Percentiles rank a stretch among this genome's conserved stretches.
Conservation (phyloP, 2,329 filamentous ascomycete genomes). For the Fusarium luffae region DNA sequence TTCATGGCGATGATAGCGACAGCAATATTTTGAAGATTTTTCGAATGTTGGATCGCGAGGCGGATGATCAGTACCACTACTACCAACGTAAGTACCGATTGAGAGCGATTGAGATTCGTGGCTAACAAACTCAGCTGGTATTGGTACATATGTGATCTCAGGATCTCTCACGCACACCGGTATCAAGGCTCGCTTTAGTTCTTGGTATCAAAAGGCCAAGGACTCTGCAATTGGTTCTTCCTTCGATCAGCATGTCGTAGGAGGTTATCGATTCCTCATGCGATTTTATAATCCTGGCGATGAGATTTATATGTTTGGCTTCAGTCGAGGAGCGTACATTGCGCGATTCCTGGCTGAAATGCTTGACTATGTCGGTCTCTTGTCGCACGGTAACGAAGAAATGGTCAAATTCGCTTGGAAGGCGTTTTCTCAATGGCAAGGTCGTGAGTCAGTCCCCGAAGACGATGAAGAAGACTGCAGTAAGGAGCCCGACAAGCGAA, state of each 20-base stretch:
- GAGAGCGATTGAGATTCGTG: not conserved
- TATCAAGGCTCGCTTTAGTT: slow-evolving; percentile 65
- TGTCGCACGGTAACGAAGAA: slow-evolving; percentile 86
- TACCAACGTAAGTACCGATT: slow-evolving; percentile 65
- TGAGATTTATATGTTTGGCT: slow-evolving; percentile 79
- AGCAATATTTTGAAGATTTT: slow-evolving; percentile 78
- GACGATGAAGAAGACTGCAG: slow-evolving; percentile 44
- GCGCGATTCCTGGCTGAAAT: slow-evolving; percentile 83
- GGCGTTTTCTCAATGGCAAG: slow-evolving; percentile 79
- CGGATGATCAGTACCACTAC: slow-evolving; percentile 71
- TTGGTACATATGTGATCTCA: slow-evolving; percentile 77
- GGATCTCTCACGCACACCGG: slow-evolving; percentile 69
- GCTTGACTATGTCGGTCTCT: slow-evolving; percentile 83
- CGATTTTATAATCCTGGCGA: slow-evolving; percentile 73
- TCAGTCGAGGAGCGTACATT: slow-evolving; percentile 78
- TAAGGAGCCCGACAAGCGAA: slow-evolving; percentile 46
- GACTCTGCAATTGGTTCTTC: slow-evolving; percentile 84
- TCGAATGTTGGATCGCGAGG: slow-evolving; percentile 73
- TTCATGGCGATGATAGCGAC: slow-evolving; percentile 70
- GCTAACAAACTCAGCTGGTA: slow-evolving; percentile 63
- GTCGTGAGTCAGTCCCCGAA: slow-evolving; percentile 60
- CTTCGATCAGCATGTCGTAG: slow-evolving; percentile 85
- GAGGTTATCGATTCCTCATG: slow-evolving; percentile 84
- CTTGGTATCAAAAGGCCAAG: slow-evolving; percentile 78
- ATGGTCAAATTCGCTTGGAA: slow-evolving; percentile 89